Conservation (phyloP, 192 early-diverging fungal species). For the Obelidium mucronatum region DNA sequence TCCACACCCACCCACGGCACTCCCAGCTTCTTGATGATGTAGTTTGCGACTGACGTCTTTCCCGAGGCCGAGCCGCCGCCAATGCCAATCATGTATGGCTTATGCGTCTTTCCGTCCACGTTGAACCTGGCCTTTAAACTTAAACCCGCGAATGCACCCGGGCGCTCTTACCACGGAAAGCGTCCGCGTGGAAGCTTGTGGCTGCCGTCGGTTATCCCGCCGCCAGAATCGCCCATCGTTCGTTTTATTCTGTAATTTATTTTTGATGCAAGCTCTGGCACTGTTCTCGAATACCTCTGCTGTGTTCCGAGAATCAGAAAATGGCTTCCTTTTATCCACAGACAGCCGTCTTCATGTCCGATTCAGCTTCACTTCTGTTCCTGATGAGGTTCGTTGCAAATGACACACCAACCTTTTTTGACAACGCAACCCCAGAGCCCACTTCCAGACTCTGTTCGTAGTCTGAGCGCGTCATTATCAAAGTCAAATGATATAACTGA, state of each 20-base stretch:
- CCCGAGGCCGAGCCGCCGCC: constrained; percentile 62
- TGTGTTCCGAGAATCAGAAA: too few relatives aligned
- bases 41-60: constrained; percentile 59
- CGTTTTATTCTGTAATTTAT: background rate
- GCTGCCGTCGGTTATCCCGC: constrained; percentile 20
- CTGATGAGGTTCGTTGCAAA: too few relatives aligned
- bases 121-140: constrained; percentile 41
- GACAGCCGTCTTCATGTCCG: too few relatives aligned
- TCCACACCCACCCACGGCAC: constrained; percentile 56
- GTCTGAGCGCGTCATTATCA: too few relatives aligned
- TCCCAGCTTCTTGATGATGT: constrained; percentile 59
- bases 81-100: constrained; percentile 65
- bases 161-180: constrained; percentile 13
- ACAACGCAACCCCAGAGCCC: too few relatives aligned
- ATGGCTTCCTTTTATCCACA: too few relatives aligned
- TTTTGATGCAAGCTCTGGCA: too few relatives aligned
- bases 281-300: too few relatives aligned
- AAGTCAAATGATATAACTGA: too few relatives aligned
- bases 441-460: too few relatives aligned
- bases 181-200: constrained; percentile 23
- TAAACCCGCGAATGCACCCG: background rate
- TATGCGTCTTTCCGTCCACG: constrained; percentile 42
- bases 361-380: too few relatives aligned
- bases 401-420: too few relatives aligned
- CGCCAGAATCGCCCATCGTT: constrained; percentile 14